Percentiles rank a stretch among this genome's conserved stretches.
Conservation (phyloP, 1,284 basidiomycete genomes). For the Cutaneotrichosporon sp. region DNA sequence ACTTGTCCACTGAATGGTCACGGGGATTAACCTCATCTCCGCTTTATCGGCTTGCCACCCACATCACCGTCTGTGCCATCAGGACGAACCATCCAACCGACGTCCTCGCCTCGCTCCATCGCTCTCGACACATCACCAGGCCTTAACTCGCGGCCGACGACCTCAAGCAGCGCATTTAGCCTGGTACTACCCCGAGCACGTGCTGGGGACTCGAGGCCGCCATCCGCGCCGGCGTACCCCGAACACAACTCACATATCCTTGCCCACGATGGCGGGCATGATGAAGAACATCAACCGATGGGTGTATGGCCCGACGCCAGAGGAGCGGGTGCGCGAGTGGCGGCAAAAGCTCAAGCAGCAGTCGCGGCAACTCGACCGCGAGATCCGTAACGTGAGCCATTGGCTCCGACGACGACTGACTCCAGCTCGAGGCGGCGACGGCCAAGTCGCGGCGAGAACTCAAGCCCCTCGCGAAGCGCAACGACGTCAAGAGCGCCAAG, state of each 20-base stretch:
- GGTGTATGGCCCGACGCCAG: conserved; percentile 88
- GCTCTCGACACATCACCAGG: background rate
- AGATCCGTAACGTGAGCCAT: conserved; percentile 78
- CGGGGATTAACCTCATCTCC: background rate
- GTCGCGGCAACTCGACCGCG: conserved; percentile 74
- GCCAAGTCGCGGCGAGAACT: conserved; percentile 74
- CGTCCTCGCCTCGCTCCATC: background rate
- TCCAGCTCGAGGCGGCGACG: conserved; percentile 74
- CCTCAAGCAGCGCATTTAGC: too few relatives aligned
- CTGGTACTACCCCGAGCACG: too few relatives aligned
- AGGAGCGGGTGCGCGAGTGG: conserved; percentile 85
- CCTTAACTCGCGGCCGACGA: background rate
- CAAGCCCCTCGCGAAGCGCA: conserved; percentile 85
- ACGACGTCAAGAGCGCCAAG: conserved; percentile 86
- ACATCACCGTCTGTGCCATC: background rate
- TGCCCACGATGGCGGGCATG: background rate
- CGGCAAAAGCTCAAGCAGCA: conserved; percentile 75
- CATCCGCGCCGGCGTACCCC: too few relatives aligned
- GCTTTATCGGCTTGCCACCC: background rate
- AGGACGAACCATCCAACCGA: background rate
- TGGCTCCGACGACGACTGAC: background rate
- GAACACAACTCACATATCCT: too few relatives aligned
- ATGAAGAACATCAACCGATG: conserved; percentile 54
- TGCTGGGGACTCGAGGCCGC: too few relatives aligned
- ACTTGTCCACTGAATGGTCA: too few relatives aligned